A percentile compares a stretch with the other conserved stretches of the same genome.
These are phyloP conservation scores for Serendipita sp. DNA, from an alignment of 768 basidiomycete species.

Conservation along the genomic window DNA sequence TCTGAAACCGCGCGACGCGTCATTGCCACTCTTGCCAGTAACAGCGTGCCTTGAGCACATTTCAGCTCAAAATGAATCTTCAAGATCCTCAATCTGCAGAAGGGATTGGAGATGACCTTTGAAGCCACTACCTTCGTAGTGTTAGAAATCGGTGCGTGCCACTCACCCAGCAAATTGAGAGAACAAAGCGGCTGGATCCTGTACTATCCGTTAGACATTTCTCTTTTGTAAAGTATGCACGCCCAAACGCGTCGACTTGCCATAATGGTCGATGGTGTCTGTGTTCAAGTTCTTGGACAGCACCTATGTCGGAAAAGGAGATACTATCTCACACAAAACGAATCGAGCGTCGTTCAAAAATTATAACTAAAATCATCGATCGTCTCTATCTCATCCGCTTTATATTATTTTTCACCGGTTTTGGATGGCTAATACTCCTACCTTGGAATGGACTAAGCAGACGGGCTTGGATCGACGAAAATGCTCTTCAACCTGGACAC, in stretches of 20 bases:
- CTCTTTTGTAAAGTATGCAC: too few species aligned
- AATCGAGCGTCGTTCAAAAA: not conserved
- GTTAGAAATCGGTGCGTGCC: too few species aligned
- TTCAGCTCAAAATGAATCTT: not conserved
- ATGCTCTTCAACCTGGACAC: conserved; percentile 85
- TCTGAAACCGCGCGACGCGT: not conserved
- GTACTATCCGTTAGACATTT: not conserved
- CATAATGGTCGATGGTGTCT: too few species aligned
- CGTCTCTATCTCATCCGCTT: conserved; percentile 20
- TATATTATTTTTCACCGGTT: conserved; percentile 44
- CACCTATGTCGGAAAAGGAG: not conserved
- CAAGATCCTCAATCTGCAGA: not conserved
- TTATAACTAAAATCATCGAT: not conserved
- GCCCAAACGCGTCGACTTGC: too few species aligned
- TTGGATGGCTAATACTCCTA: conserved; percentile 70
- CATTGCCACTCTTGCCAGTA: not conserved
- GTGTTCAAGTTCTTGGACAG: not conserved
- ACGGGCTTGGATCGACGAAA: conserved; percentile 80
- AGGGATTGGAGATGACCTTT: not conserved
- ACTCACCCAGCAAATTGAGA: not conserved
- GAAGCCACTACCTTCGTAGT: too few species aligned
- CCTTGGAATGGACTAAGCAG: conserved; percentile 51
- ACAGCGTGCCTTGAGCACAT: not conserved
- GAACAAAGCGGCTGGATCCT: not conserved
- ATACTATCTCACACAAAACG: not conserved